phyloP scores from a whole-genome alignment of 1,139 yeast species.

The Arxiozyma telluris region DNA sequence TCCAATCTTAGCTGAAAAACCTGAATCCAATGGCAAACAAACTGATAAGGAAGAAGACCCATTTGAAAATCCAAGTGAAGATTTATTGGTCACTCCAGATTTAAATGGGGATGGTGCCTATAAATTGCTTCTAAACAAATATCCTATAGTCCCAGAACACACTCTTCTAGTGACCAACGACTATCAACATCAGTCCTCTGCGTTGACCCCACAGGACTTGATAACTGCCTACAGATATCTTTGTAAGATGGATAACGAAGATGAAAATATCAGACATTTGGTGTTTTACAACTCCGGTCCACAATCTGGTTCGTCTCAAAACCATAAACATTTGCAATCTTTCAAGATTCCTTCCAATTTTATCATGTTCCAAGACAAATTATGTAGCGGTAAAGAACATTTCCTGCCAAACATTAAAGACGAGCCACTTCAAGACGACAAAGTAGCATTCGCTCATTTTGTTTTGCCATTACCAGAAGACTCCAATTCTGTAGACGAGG shows the following conservation, averaged over 20 bases:
- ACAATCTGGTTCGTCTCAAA: slow-evolving; percentile 84
- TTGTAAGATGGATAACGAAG: slow-evolving; percentile 30
- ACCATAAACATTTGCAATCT: slow-evolving; percentile 87
- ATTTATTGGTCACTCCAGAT: slow-evolving; percentile 50
- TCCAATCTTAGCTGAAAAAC: slow-evolving; percentile 50
- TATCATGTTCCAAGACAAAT: slow-evolving; percentile 49
- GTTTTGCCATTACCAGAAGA: slow-evolving; percentile 54
- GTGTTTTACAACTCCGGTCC: slow-evolving; percentile 87
- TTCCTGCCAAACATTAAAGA: slow-evolving; percentile 44
- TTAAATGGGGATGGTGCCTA: slow-evolving; percentile 43
- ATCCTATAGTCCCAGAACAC: slow-evolving; percentile 74
- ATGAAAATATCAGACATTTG: slow-evolving; percentile 40
- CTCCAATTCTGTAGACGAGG: slow-evolving; percentile 39
- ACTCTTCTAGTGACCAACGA: slow-evolving; percentile 67
- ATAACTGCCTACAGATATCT: slow-evolving; percentile 49
- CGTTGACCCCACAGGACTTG: slow-evolving; percentile 63
- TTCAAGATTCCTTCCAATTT: slow-evolving; percentile 58
- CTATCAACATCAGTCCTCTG: slow-evolving; percentile 61
- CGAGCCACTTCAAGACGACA: slow-evolving; percentile 54
- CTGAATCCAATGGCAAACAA: slow-evolving; percentile 33
- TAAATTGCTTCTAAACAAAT: slow-evolving; percentile 70
- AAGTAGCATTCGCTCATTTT: slow-evolving; percentile 75
- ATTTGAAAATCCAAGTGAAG: slow-evolving; percentile 72
- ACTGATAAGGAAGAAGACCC: slow-evolving; percentile 44
- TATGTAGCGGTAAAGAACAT: slow-evolving; percentile 41